Evolutionary conservation across 345 rosid species (phyloP).

Genomic region (Erucastrum elatum): DNA sequence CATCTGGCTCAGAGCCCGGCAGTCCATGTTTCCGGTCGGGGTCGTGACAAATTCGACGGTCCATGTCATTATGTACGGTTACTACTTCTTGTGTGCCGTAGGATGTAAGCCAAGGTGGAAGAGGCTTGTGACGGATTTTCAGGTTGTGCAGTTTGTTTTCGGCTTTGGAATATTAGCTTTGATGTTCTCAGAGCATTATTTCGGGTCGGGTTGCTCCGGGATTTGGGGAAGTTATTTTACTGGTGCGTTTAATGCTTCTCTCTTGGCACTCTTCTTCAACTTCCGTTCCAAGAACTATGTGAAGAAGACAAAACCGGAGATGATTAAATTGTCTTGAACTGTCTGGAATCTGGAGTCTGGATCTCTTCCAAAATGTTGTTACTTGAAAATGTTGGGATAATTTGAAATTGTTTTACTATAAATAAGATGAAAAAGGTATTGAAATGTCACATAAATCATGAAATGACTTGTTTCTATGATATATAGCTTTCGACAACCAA

Average conservation of each 20-base stretch:
- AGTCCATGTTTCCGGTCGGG: slow-evolving; percentile 65
- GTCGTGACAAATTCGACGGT: slow-evolving; percentile 58
- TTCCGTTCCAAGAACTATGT: slow-evolving; percentile 61
- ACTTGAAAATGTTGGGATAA: slow-evolving; percentile 5
- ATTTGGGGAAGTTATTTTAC: slow-evolving; percentile 61
- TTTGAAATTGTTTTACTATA: not conserved
- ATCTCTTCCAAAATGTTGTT: not conserved
- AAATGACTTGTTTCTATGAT: not conserved
- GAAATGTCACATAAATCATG: not conserved
- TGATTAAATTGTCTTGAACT: not conserved
- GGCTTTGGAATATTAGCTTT: slow-evolving; percentile 48
- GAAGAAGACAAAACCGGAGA: not conserved
- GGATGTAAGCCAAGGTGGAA: slow-evolving; percentile 75
- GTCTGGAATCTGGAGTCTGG: not conserved
- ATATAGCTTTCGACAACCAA: not conserved
- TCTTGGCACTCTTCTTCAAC: slow-evolving; percentile 61
- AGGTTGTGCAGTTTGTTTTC: slow-evolving; percentile 73
- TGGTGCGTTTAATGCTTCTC: slow-evolving; percentile 61
- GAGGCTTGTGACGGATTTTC: slow-evolving; percentile 69
- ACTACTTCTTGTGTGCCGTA: slow-evolving; percentile 57
- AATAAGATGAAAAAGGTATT: not conserved
- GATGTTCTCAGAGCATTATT: slow-evolving; percentile 56
- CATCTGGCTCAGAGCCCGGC: slow-evolving; percentile 55
- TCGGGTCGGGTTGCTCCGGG: slow-evolving; percentile 64
- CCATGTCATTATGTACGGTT: slow-evolving; percentile 71